Conservation (phyloP, 2,329 filamentous ascomycete species). For the Macrophomina tecta region DNA sequence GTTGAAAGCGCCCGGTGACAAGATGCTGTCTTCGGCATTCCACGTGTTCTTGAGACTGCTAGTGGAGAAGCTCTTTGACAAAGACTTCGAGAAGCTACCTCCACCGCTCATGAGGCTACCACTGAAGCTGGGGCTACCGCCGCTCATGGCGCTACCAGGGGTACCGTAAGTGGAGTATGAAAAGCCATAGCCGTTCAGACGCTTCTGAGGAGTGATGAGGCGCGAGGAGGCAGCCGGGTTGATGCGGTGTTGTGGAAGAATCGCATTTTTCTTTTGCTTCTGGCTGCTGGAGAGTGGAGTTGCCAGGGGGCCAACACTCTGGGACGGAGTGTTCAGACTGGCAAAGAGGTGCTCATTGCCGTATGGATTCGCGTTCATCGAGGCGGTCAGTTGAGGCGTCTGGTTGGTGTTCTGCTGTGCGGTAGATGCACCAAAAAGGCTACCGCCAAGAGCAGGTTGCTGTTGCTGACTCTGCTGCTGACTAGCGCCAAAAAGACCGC, state of each 20-base stretch:
- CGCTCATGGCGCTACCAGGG: constrained; percentile 72
- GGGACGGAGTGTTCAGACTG: constrained; percentile 67
- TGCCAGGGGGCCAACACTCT: constrained; percentile 86
- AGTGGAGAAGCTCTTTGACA: constrained; percentile 87
- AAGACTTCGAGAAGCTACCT: constrained; percentile 70
- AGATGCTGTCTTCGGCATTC: constrained; percentile 82
- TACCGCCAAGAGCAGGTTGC: constrained; percentile 45
- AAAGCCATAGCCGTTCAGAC: constrained; percentile 78
- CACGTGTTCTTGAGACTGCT: constrained; percentile 85
- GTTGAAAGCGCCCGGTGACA: constrained; percentile 85
- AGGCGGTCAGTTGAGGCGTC: constrained; percentile 69
- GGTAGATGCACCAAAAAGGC: constrained; percentile 61
- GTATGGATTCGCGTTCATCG: constrained; percentile 85
- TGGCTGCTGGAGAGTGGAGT: constrained; percentile 81
- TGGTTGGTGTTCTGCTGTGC: constrained; percentile 61
- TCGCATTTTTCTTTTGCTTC: constrained; percentile 78
- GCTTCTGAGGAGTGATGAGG: constrained; percentile 82
- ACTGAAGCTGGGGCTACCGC: constrained; percentile 74
- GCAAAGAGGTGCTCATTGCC: constrained; percentile 87
- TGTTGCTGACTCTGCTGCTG: constrained; percentile 52
- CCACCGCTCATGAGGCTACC: constrained; percentile 43
- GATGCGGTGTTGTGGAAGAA: constrained; percentile 85
- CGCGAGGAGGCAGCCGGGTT: constrained; percentile 81
- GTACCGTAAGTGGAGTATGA: constrained; percentile 92
- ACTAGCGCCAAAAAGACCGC: constrained; percentile 50